These are phyloP conservation scores for Agrocybe pediades DNA, from an alignment of 768 basidiomycete genomes.

Conservation along the genomic window DNA sequence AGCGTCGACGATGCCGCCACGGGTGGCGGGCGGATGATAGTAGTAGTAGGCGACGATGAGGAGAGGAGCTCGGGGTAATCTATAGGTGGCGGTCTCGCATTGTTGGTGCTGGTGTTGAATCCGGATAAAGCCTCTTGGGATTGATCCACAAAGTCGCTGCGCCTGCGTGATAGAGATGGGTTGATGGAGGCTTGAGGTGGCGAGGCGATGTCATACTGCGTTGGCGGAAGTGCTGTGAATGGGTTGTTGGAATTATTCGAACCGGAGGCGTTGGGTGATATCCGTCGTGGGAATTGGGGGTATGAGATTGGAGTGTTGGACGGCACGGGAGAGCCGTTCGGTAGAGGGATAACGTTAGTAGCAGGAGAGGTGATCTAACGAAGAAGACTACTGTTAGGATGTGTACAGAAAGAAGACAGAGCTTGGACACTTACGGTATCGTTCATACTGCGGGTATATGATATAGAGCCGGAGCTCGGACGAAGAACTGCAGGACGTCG, in stretches of 20 bases:
- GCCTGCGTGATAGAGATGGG: slow-evolving; percentile 68
- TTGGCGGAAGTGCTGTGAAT: slow-evolving; percentile 44
- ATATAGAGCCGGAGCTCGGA: slow-evolving; percentile 43
- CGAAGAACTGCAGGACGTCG: slow-evolving; percentile 46
- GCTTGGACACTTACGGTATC: slow-evolving; percentile 47
- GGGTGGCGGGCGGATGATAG: slow-evolving; percentile 77
- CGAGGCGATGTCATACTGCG: slow-evolving; percentile 53
- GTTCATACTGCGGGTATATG: slow-evolving; percentile 47
- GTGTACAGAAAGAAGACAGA: not conserved
- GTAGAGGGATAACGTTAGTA: slow-evolving; percentile 34
- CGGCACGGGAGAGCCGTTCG: slow-evolving; percentile 35
- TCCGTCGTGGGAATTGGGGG: slow-evolving; percentile 33
- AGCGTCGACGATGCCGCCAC: slow-evolving; percentile 69
- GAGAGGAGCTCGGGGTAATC: slow-evolving; percentile 89
- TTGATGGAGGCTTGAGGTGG: slow-evolving; percentile 89
- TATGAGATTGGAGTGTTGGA: slow-evolving; percentile 49
- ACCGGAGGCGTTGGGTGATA: slow-evolving; percentile 29
- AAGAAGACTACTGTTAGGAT: not conserved
- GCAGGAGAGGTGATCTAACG: slow-evolving; percentile 36
- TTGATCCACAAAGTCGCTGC: slow-evolving; percentile 83
- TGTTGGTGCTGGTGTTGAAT: slow-evolving; percentile 29
- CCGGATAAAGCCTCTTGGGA: slow-evolving; percentile 62
- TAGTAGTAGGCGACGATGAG: slow-evolving; percentile 50
- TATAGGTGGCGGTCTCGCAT: slow-evolving; percentile 48
- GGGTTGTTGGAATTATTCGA: slow-evolving; percentile 29